phyloP scores from a whole-genome alignment of 1,139 yeast species.

The Yamadazyma buinensis region DNA sequence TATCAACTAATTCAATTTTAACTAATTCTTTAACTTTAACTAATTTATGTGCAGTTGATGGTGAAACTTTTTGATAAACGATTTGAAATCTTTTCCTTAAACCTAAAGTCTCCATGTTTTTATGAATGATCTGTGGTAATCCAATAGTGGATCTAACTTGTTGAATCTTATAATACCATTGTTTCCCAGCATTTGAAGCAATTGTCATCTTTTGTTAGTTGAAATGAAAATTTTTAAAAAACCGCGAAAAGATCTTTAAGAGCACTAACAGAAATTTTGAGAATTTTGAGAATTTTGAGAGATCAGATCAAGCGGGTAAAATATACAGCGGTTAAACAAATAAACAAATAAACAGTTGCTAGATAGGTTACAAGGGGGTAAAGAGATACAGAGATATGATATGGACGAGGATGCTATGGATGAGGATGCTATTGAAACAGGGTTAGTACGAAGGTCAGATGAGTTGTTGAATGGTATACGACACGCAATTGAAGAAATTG shows the following conservation, averaged over 20 bases:
- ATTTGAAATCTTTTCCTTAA: conserved; percentile 70
- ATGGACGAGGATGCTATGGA: too few species aligned
- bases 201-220: conserved; percentile 11
- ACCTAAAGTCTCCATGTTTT: conserved; percentile 71
- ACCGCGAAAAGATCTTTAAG: too few species aligned
- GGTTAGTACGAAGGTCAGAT: conserved; percentile 5
- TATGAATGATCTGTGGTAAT: conserved; percentile 64
- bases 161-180: conserved; percentile 55
- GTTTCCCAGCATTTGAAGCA: conserved; percentile 9
- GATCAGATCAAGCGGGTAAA: not conserved
- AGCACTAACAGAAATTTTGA: too few species aligned
- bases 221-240: conserved; percentile 4
- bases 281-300: conserved; percentile 1
- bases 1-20: conserved; percentile 71
- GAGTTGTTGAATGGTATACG: conserved; percentile 7
- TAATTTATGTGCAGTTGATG: conserved; percentile 81
- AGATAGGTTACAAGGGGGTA: too few species aligned
- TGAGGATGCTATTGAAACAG: conserved; percentile 3
- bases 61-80: conserved; percentile 69
- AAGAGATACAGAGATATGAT: too few species aligned
- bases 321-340: too few species aligned
- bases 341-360: too few species aligned
- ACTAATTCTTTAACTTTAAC: conserved; percentile 84
- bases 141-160: conserved; percentile 84
- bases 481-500: conserved; percentile 1